A percentile compares a stretch with the other conserved stretches of the same genome.
These are phyloP conservation scores for Aspergillus texensis DNA, from an alignment of 2,329 filamentous ascomycete genomes.

Conservation along the genomic window DNA sequence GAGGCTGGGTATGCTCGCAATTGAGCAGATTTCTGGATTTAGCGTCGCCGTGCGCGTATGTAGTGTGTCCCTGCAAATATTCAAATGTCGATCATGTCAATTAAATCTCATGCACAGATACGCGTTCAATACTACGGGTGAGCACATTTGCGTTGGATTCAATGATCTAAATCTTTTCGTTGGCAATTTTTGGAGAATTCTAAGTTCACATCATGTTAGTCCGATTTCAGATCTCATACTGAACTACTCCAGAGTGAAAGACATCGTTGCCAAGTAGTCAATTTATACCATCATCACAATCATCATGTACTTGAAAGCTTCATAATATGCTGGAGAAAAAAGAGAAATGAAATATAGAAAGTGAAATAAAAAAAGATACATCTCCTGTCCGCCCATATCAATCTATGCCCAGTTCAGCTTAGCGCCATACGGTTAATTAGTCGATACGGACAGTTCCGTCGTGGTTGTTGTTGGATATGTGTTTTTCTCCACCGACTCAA, in stretches of 20 bases:
- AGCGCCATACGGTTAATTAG: background rate
- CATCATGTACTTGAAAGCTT: background rate
- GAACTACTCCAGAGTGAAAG: too few relatives aligned
- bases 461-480: conserved; percentile 5
- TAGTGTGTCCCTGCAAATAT: background rate
- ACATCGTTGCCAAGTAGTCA: background rate
- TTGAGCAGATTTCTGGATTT: conserved; percentile 30
- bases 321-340: background rate
- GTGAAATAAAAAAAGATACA: background rate
- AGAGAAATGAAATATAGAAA: background rate
- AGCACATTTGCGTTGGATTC: background rate
- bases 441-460: conserved; percentile 9
- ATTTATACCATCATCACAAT: background rate
- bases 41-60: background rate
- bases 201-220: too few relatives aligned
- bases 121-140: background rate
- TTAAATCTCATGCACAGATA: background rate
- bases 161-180: background rate
- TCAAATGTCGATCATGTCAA: background rate
- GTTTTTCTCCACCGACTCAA: conserved; percentile 7
- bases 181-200: background rate
- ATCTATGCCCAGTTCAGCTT: background rate
- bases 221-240: too few relatives aligned
- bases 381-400: background rate
- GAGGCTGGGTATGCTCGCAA: conserved; percentile 23